Percentiles rank a stretch among this genome's conserved stretches.
These are phyloP conservation scores for Vitis rupestris DNA, from an alignment of 164 flowering plant genomes.

Conservation along the genomic window DNA sequence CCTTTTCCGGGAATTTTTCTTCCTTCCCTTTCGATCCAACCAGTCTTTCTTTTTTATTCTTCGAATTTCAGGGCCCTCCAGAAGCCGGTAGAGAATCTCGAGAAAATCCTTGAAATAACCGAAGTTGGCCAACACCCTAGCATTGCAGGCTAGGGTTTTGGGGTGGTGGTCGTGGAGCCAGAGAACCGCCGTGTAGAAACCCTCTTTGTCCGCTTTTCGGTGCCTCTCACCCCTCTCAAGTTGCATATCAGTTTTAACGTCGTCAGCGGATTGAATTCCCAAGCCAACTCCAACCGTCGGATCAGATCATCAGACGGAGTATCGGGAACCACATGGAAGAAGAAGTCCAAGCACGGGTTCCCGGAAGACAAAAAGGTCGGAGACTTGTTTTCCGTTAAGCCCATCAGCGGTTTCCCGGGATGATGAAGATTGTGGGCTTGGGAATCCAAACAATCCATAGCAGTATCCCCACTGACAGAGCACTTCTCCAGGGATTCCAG, in stretches of 20 bases:
- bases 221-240: constrained; percentile 57
- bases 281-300: constrained; percentile 26
- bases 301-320: constrained; percentile 31
- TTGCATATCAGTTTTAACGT: constrained; percentile 57
- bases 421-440: constrained; percentile 1
- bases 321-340: constrained; percentile 57
- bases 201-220: constrained; percentile 45
- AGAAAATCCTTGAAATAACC: constrained; percentile 44
- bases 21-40: background rate
- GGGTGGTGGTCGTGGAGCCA: constrained; percentile 41
- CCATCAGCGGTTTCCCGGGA: constrained; percentile 17
- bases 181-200: constrained; percentile 37
- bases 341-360: constrained; percentile 63
- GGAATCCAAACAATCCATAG: constrained; percentile 8
- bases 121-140: constrained; percentile 20
- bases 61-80: constrained; percentile 29
- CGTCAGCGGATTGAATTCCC: constrained; percentile 39
- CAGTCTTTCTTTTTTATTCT: constrained; percentile 6
- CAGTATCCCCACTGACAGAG: background rate
- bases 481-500: background rate
- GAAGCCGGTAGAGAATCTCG: constrained; percentile 36
- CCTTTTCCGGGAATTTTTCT: background rate
- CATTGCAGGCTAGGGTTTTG: constrained; percentile 28
- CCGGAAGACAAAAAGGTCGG: constrained; percentile 46
- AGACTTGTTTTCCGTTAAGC: constrained; percentile 42